Conservation (phyloP, 2,329 filamentous ascomycete species). For the Bretziella fagacearum region DNA sequence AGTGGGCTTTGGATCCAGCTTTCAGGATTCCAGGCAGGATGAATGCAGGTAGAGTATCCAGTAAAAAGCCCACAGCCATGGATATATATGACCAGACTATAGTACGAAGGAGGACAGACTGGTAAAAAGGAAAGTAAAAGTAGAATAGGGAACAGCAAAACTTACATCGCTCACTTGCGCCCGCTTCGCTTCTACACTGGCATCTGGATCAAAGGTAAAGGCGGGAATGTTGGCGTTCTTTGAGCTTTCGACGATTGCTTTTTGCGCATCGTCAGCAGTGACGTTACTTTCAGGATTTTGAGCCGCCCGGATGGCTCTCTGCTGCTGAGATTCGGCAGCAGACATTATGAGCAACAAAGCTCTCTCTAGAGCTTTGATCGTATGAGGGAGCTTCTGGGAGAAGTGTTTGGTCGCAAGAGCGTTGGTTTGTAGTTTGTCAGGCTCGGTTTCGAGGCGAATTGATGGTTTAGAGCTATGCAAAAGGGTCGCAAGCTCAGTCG, state of each 20-base stretch:
- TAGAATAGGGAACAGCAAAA: conserved; percentile 16
- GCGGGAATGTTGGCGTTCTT: conserved; percentile 62
- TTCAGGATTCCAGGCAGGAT: background rate
- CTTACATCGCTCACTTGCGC: conserved; percentile 61
- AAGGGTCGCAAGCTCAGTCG: no score
- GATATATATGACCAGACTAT: background rate
- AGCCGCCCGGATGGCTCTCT: conserved; percentile 64
- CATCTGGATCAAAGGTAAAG: conserved; percentile 76
- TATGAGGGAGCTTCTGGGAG: no score
- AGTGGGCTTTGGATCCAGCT: conserved; percentile 2
- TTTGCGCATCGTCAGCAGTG: conserved; percentile 53
- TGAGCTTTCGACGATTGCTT: conserved; percentile 59
- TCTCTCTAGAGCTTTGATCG: background rate
- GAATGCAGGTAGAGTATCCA: background rate
- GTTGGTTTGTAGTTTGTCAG: no score
- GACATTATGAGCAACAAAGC: conserved; percentile 18
- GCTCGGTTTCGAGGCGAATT: no score
- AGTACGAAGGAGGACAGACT: background rate
- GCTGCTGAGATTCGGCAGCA: conserved; percentile 54
- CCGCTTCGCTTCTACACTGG: conserved; percentile 66
- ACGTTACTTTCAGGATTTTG: conserved; percentile 51
- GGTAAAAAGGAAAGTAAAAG: conserved; percentile 11
- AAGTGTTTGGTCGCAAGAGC: no score
- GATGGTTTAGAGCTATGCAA: no score
- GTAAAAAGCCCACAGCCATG: background rate